phyloP scores from a whole-genome alignment of 2,329 filamentous ascomycete species.

The Stagonosporopsis vannaccii region DNA sequence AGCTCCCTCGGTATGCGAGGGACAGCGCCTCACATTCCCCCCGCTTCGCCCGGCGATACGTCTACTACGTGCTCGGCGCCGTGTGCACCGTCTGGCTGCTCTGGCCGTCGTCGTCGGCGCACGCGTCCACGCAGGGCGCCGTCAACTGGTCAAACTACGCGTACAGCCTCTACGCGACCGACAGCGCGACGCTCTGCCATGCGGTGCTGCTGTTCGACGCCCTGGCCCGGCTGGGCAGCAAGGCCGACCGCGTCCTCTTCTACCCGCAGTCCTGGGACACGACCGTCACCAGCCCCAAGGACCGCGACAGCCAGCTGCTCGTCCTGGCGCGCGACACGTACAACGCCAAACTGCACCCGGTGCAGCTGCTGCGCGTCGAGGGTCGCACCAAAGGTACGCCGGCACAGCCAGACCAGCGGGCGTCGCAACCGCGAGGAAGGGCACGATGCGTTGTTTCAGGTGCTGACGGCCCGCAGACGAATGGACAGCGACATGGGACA shows the following conservation, averaged over 20 bases:
- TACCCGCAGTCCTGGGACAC: constrained; percentile 53
- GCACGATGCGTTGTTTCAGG: too few species aligned
- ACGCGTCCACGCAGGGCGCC: constrained; percentile 14
- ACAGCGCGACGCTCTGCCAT: constrained; percentile 53
- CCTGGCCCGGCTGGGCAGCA: constrained; percentile 52
- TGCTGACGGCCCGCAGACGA: constrained; percentile 37
- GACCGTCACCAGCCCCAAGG: constrained; percentile 32
- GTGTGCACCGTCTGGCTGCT: constrained; percentile 36
- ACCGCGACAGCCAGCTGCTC: constrained; percentile 57
- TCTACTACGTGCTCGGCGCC: constrained; percentile 35
- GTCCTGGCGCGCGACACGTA: constrained; percentile 58
- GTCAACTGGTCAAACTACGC: constrained; percentile 51
- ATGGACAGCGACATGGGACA: constrained; percentile 63
- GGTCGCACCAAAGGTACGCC: constrained; percentile 41
- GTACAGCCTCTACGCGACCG: constrained; percentile 55
- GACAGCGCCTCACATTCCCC: constrained; percentile 24
- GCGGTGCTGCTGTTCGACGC: constrained; percentile 55
- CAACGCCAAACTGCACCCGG: constrained; percentile 58
- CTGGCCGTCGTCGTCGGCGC: constrained; percentile 32
- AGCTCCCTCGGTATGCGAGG: constrained; percentile 42
- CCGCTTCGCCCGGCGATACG: constrained; percentile 39
- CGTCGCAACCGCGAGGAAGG: too few species aligned
- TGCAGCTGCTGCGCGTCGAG: constrained; percentile 51
- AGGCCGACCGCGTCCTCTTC: constrained; percentile 56
- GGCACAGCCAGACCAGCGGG: too few species aligned